Conservation (phyloP, 257 asterid species). For the Gentiana straminea region DNA sequence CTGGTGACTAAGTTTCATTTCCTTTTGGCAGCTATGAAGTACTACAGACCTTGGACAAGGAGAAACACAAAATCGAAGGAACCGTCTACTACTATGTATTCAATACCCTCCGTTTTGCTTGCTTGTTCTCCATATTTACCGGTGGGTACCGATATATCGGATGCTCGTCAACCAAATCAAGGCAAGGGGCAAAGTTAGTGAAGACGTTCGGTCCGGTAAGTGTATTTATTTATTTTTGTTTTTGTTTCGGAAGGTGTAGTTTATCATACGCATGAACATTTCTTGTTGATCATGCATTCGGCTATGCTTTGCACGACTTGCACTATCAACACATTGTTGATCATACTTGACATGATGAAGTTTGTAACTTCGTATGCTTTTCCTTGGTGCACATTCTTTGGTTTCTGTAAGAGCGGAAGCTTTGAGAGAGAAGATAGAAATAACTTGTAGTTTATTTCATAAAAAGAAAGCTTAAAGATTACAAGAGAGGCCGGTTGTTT, state of each 20-base stretch:
- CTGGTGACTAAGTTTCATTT: slow-evolving; percentile 1
- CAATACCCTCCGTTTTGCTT: slow-evolving; percentile 71
- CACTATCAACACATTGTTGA: too few relatives aligned
- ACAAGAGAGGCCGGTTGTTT: too few relatives aligned
- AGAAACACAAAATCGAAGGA: slow-evolving; percentile 45
- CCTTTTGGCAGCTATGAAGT: slow-evolving; percentile 50
- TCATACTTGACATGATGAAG: too few relatives aligned
- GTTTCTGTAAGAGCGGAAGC: too few relatives aligned
- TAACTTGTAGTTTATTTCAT: too few relatives aligned
- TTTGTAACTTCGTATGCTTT: too few relatives aligned
- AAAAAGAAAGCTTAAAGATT: too few relatives aligned
- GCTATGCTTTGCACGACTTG: too few relatives aligned
- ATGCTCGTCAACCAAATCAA: slow-evolving; percentile 79
- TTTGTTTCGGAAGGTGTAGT: neutral
- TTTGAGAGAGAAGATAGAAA: too few relatives aligned
- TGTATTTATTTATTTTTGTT: neutral
- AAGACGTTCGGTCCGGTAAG: slow-evolving; percentile 95
- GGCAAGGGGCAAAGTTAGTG: slow-evolving; percentile 78
- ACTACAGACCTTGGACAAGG: slow-evolving; percentile 38
- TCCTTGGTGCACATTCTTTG: too few relatives aligned
- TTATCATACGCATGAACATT: too few relatives aligned
- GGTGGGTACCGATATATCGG: slow-evolving; percentile 81
- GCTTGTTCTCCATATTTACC: slow-evolving; percentile 81
- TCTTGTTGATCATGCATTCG: too few relatives aligned
- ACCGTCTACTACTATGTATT: slow-evolving; percentile 75